Evolutionary conservation across 352 stramenopile species (phyloP).

Genomic region (Pilasporangium apinafurcum): DNA sequence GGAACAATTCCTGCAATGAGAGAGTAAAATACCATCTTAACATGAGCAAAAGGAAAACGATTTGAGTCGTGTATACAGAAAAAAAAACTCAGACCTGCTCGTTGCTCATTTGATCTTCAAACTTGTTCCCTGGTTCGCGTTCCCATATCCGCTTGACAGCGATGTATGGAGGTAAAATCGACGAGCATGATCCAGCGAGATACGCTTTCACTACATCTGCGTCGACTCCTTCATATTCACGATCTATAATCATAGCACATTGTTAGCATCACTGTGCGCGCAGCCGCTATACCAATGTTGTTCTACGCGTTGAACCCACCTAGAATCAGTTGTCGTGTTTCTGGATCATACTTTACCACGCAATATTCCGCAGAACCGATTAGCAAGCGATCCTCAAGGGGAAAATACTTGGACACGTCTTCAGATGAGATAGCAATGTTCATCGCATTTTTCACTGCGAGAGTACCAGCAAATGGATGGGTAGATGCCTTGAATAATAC

Average conservation of each 20-base stretch:
- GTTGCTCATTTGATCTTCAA: constrained; percentile 68
- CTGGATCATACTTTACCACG: constrained; percentile 26
- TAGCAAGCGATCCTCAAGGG: constrained; percentile 44
- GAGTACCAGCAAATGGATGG: constrained; percentile 32
- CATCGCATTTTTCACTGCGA: constrained; percentile 34
- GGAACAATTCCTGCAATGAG: constrained; percentile 57
- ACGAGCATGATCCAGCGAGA: constrained; percentile 28
- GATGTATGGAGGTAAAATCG: constrained; percentile 50
- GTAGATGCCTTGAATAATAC: constrained; percentile 62
- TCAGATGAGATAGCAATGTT: constrained; percentile 26
- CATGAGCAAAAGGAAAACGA: not conserved
- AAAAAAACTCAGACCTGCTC: constrained; percentile 39
- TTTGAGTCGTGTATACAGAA: not conserved
- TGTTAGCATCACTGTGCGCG: not conserved
- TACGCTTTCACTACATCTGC: constrained; percentile 39
- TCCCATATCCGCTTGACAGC: constrained; percentile 60
- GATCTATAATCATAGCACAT: constrained; percentile 28
- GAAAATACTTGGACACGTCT: constrained; percentile 55
- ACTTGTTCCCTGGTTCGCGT: constrained; percentile 76
- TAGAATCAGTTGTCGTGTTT: constrained; percentile 32
- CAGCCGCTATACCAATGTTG: not conserved
- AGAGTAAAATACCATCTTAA: not conserved
- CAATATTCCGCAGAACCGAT: constrained; percentile 55
- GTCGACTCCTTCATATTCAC: constrained; percentile 44
- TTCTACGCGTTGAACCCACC: constrained; percentile 13